Evolutionary conservation across 192 early-diverging fungal genomes (phyloP).

Genomic region (Pecoramyces ruminantium): DNA sequence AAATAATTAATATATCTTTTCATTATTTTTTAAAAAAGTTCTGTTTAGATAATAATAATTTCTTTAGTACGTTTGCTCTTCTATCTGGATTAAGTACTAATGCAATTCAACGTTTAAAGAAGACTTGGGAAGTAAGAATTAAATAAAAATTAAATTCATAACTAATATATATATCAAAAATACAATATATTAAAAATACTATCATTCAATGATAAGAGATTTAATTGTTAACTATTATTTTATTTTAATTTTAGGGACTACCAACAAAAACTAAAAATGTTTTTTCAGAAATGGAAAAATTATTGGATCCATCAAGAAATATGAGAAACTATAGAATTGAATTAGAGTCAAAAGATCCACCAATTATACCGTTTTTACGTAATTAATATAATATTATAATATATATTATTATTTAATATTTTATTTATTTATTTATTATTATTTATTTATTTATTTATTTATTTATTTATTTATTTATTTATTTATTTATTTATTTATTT

Average conservation of each 20-base stretch:
- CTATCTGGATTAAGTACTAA: conserved; percentile 27
- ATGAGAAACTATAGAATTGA: conserved; percentile 38
- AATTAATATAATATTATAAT: conserved; percentile 3
- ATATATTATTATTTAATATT: too few species aligned
- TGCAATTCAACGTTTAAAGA: conserved; percentile 35
- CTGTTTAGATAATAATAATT: conserved; percentile 37
- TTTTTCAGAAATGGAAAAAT: conserved; percentile 27
- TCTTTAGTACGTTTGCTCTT: conserved; percentile 36
- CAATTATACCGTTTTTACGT: conserved; percentile 48
- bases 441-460: too few species aligned
- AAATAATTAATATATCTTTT: too few species aligned
- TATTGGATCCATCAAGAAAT: conserved; percentile 36
- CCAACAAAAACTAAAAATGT: conserved; percentile 22
- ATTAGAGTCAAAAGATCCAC: conserved; percentile 16
- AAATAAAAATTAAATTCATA: neutral
- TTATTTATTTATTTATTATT: too few species aligned
- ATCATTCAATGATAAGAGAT: too few species aligned
- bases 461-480: too few species aligned
- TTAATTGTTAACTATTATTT: too few species aligned
- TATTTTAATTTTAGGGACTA: conserved; percentile 14
- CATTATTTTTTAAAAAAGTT: too few species aligned
- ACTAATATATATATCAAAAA: neutral
- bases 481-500: neutral
- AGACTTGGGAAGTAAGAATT: conserved; percentile 35
- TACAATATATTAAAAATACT: too few species aligned